Conservation (phyloP, 441 rosid species). For the Pelargonium myrrhifolium region DNA sequence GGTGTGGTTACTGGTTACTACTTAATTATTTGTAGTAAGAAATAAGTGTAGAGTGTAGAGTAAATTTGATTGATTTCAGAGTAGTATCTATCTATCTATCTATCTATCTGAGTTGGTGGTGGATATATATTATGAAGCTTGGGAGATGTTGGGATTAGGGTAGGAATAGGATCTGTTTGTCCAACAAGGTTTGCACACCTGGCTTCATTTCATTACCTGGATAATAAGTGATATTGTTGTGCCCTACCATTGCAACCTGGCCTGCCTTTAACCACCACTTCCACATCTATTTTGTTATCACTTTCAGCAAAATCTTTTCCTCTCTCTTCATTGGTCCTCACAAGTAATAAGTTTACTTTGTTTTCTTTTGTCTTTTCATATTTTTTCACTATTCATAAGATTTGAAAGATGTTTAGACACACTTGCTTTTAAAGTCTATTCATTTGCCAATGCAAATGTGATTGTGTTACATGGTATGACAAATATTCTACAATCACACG, state of each 20-base stretch:
- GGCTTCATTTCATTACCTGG: conserved; percentile 25
- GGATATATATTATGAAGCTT: conserved; percentile 15
- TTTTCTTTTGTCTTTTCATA: too few relatives aligned
- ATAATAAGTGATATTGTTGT: conserved; percentile 45
- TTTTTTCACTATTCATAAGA: too few relatives aligned
- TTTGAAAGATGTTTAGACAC: too few relatives aligned
- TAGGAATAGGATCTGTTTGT: conserved; percentile 33
- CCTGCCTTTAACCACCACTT: conserved; percentile 19
- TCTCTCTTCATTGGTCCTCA: too few relatives aligned
- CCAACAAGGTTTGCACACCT: conserved; percentile 64
- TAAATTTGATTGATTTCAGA: conserved; percentile 19
- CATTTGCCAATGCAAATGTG: too few relatives aligned
- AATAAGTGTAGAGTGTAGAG: neutral
- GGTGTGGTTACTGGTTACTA: neutral
- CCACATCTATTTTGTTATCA: neutral
- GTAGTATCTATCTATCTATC: too few relatives aligned
- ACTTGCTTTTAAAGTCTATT: too few relatives aligned
- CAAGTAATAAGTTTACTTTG: too few relatives aligned
- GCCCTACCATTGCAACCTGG: conserved; percentile 28
- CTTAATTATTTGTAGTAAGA: neutral
- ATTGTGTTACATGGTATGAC: too few relatives aligned
- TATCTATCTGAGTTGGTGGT: conserved; percentile 17
- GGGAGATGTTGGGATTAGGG: conserved; percentile 37
- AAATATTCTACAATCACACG: too few relatives aligned
- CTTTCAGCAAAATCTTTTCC: too few relatives aligned